Evolutionary conservation across 1,284 basidiomycete species (phyloP).

Genomic region (Cutaneotrichosporon cavernicola): DNA sequence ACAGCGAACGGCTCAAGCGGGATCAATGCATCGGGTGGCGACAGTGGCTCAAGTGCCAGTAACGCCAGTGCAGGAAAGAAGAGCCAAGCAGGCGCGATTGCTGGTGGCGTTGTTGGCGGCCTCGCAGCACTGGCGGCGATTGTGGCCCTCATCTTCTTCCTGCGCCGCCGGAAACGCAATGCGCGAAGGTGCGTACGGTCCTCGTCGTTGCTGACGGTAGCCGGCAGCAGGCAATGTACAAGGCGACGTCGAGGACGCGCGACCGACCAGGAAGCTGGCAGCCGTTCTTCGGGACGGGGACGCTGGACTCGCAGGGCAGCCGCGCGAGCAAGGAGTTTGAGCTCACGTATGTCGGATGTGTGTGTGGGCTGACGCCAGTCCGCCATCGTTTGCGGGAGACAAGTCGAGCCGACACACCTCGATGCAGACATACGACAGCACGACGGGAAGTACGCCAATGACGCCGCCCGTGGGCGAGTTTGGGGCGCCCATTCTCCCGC

Average conservation of each 20-base stretch:
- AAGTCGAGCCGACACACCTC: conserved; percentile 2
- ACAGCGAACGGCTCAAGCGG: background rate
- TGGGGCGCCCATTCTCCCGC: background rate
- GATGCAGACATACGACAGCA: background rate
- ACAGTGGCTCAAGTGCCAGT: background rate
- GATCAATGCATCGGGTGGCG: background rate
- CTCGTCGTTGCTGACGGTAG: background rate
- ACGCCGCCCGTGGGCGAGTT: conserved; percentile 3
- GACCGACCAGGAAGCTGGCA: background rate
- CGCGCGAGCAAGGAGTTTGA: background rate
- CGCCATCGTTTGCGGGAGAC: background rate
- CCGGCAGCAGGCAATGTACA: conserved; percentile 3
- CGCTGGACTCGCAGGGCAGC: background rate
- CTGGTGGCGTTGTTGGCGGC: background rate
- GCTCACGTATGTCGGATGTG: background rate
- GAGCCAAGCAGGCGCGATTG: background rate
- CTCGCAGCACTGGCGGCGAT: background rate
- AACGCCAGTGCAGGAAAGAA: background rate
- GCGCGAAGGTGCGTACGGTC: background rate
- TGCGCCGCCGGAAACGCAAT: background rate
- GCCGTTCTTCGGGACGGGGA: background rate
- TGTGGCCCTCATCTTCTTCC: background rate
- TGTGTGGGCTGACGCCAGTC: background rate
- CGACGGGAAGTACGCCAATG: background rate
- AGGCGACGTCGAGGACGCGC: background rate